Conservation (phyloP, 2,329 filamentous ascomycete species). For the Pseudogymnoascus sp. region DNA sequence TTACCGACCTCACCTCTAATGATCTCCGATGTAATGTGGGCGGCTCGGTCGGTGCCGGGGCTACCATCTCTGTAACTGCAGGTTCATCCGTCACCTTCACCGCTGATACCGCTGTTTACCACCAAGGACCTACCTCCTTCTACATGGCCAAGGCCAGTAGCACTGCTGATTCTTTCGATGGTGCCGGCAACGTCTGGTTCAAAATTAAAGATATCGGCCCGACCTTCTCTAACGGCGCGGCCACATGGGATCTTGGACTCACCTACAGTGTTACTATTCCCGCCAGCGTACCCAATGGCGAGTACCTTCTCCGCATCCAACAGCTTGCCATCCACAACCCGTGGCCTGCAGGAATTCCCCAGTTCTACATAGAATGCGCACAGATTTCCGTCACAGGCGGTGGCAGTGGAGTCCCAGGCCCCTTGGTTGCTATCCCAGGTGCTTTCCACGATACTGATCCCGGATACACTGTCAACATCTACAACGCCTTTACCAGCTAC, state of each 20-base stretch:
- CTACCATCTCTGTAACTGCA: conserved; percentile 8
- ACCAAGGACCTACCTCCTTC: conserved; percentile 29
- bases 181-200: conserved; percentile 31
- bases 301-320: conserved; percentile 26
- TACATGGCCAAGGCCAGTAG: conserved; percentile 33
- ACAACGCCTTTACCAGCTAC: conserved; percentile 24
- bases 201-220: conserved; percentile 30
- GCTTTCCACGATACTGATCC: conserved; percentile 20
- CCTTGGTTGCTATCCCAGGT: conserved; percentile 24
- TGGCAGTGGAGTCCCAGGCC: conserved; percentile 22
- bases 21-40: conserved; percentile 36
- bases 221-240: conserved; percentile 20
- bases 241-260: conserved; percentile 22
- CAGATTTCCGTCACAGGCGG: conserved; percentile 25
- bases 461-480: conserved; percentile 22
- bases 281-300: conserved; percentile 20
- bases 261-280: conserved; percentile 25
- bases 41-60: background rate
- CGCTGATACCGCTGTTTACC: conserved; percentile 24
- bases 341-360: conserved; percentile 19
- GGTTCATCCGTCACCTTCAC: conserved; percentile 7
- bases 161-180: conserved; percentile 29
- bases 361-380: conserved; percentile 28
- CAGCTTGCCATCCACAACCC: conserved; percentile 27
- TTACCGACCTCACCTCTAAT: conserved; percentile 41